Conservation (phyloP, 176 grass and related monocot species). For the Rhynchospora breviuscula region DNA sequence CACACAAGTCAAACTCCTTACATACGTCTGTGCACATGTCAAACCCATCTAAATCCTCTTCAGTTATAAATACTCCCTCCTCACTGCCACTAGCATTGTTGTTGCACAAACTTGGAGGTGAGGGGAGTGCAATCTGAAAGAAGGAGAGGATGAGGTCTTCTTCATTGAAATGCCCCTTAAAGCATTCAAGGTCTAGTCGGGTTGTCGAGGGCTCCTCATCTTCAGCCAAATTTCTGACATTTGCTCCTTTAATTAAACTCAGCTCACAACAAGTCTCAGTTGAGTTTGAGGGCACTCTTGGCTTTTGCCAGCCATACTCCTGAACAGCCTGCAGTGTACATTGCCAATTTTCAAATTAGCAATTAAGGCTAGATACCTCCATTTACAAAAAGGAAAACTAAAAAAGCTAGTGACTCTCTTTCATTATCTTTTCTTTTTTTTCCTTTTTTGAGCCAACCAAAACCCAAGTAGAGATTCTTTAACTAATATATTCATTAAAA, state of each 20-base stretch:
- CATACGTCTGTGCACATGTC: conserved; percentile 30
- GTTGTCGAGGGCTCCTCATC: neutral
- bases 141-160: conserved; percentile 49
- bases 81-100: conserved; percentile 24
- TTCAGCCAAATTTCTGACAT: conserved; percentile 12
- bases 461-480: neutral
- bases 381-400: neutral
- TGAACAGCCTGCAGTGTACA: conserved; percentile 58
- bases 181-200: neutral
- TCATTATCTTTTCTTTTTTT: neutral
- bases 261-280: neutral
- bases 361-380: neutral
- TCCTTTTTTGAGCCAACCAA: neutral
- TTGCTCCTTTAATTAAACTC: neutral
- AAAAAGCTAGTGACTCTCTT: neutral
- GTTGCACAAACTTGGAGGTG: conserved; percentile 19
- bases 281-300: neutral
- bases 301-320: conserved; percentile 31
- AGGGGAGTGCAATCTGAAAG: conserved; percentile 37
- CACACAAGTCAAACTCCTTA: conserved; percentile 7
- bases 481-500: neutral
- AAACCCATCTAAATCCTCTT: conserved; percentile 88
- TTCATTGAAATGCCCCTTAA: conserved; percentile 35
- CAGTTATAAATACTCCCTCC: conserved; percentile 57
- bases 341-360: neutral